Percentiles rank a stretch among this genome's conserved stretches.
phyloP scores from a whole-genome alignment of 2,329 filamentous ascomycete genomes.

The Fusarium sp. region DNA sequence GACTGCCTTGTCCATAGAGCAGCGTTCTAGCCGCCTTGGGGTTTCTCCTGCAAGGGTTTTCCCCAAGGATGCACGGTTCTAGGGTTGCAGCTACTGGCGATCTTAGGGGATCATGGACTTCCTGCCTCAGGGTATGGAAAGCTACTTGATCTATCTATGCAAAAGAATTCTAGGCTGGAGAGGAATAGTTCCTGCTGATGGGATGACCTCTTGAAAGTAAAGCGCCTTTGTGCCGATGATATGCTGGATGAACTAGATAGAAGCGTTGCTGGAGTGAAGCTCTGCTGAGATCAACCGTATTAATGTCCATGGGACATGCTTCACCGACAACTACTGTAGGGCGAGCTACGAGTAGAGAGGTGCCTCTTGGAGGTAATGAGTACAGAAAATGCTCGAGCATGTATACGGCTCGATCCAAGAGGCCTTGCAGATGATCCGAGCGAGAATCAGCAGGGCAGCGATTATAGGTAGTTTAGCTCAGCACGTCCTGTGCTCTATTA shows the following conservation, averaged over 20 bases:
- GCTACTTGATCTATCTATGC: too few relatives aligned
- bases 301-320: background rate
- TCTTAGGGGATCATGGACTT: too few relatives aligned
- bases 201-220: too few relatives aligned
- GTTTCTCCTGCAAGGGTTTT: too few relatives aligned
- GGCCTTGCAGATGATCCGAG: background rate
- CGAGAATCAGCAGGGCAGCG: background rate
- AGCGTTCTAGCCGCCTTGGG: too few relatives aligned
- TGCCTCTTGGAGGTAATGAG: background rate
- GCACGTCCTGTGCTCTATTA: background rate
- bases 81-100: background rate
- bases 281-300: background rate
- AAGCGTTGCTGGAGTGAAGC: background rate
- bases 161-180: too few relatives aligned
- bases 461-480: background rate
- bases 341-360: background rate
- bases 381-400: background rate
- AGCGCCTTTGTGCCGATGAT: too few relatives aligned
- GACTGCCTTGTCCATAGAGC: too few relatives aligned
- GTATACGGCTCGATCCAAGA: too few relatives aligned
- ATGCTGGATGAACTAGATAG: too few relatives aligned
- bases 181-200: too few relatives aligned
- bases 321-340: background rate
- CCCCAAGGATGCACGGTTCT: background rate
- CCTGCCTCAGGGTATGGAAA: too few relatives aligned